These are phyloP conservation scores for Magnolia changhungtana DNA, from an alignment of 164 flowering plant genomes.

Conservation along the genomic window DNA sequence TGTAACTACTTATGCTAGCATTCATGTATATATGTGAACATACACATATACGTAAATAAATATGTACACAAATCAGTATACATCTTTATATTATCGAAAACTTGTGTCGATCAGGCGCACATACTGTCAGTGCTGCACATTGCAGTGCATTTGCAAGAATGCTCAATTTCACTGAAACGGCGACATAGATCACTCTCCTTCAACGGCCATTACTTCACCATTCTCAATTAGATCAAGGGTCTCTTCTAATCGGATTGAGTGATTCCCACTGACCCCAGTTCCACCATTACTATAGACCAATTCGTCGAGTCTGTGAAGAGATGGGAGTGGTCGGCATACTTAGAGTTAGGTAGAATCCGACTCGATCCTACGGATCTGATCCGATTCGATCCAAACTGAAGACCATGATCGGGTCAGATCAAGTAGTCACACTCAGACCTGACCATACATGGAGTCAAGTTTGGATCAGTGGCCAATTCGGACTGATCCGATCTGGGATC, in stretches of 20 bases:
- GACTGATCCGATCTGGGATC: no score
- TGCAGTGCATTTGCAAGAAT: constrained; percentile 37
- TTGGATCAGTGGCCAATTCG: no score
- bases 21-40: no score
- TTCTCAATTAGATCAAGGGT: constrained; percentile 30
- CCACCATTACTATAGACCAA: neutral
- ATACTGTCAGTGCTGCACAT: constrained; percentile 47
- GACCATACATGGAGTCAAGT: no score
- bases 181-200: constrained; percentile 50
- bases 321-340: constrained; percentile 8
- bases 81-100: neutral
- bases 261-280: constrained; percentile 9
- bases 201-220: constrained; percentile 33
- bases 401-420: no score
- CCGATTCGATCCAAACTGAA: no score
- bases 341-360: neutral
- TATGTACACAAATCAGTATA: neutral
- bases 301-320: constrained; percentile 7
- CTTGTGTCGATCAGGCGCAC: constrained; percentile 36
- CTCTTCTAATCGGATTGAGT: constrained; percentile 59
- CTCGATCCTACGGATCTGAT: no score
- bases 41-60: no score
- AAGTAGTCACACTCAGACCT: no score
- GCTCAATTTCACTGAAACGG: constrained; percentile 55
- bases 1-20: no score